Percentiles rank a stretch among this genome's conserved stretches.
These are phyloP conservation scores for Alternaria hordeiaustralica DNA, from an alignment of 2,329 filamentous ascomycete genomes.

Conservation along the genomic window DNA sequence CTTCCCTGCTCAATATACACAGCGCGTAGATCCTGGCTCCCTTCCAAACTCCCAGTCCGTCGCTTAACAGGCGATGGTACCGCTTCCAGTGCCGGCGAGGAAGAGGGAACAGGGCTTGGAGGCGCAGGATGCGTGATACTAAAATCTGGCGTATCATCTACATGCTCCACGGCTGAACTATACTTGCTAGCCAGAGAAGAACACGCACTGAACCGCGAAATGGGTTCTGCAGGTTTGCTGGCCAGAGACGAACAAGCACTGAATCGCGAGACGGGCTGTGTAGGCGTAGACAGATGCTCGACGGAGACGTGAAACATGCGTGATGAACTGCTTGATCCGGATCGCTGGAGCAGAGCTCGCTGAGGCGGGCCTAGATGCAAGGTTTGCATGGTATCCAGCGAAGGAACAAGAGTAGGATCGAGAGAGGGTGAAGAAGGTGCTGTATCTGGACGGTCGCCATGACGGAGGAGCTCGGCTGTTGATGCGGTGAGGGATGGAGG, in stretches of 20 bases:
- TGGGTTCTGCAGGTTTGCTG: neutral
- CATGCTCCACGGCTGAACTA: neutral
- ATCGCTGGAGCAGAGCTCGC: neutral
- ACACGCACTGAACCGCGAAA: neutral
- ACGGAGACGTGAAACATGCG: neutral
- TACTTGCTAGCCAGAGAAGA: neutral
- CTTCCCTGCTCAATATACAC: constrained; percentile 1
- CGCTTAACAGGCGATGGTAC: neutral
- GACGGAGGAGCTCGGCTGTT: neutral
- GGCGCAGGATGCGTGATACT: constrained; percentile 4
- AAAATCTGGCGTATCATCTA: neutral
- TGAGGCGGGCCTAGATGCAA: neutral
- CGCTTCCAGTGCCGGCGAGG: neutral
- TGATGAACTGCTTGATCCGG: neutral
- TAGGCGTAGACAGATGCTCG: neutral
- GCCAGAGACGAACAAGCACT: neutral
- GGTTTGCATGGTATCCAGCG: neutral
- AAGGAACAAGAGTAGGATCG: neutral
- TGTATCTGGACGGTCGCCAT: neutral
- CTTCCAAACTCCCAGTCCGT: neutral
- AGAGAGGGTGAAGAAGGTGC: neutral
- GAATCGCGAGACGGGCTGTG: neutral
- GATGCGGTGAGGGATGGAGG: neutral
- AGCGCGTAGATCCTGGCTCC: neutral
- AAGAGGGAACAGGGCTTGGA: neutral